A percentile compares a stretch with the other conserved stretches of the same genome.
These are phyloP conservation scores for Bimuria novae-zelandiae DNA, from an alignment of 2,329 filamentous ascomycete species.

Conservation along the genomic window DNA sequence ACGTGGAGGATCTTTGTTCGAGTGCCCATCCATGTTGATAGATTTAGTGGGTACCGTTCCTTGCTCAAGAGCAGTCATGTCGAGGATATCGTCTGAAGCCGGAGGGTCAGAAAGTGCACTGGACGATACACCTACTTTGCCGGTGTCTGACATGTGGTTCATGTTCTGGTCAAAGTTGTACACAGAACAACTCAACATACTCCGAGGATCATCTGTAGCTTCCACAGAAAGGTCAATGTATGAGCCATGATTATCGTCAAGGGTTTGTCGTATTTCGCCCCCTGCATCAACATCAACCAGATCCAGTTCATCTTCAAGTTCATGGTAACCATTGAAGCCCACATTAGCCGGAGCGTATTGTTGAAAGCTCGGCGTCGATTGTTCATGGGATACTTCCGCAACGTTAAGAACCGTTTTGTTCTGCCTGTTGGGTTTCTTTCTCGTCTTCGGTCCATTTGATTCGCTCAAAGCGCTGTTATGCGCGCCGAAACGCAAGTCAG, in stretches of 20 bases:
- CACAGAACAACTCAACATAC: background rate
- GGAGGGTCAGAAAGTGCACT: conserved; percentile 16
- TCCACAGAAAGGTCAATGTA: conserved; percentile 11
- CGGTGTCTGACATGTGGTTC: background rate
- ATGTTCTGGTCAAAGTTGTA: conserved; percentile 5
- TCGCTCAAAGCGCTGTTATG: background rate
- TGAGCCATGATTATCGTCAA: conserved; percentile 10
- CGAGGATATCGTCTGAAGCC: conserved; percentile 5
- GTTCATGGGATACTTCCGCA: background rate
- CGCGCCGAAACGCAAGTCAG: background rate
- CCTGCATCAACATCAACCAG: conserved; percentile 8
- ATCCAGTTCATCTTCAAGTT: background rate
- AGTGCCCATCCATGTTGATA: background rate
- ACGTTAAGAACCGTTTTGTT: conserved; percentile 17
- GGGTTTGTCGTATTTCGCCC: conserved; percentile 6
- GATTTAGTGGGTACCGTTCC: background rate
- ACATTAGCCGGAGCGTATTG: background rate
- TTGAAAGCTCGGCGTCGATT: background rate
- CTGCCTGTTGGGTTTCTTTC: conserved; percentile 28
- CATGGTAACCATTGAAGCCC: background rate
- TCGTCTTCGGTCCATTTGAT: conserved; percentile 5
- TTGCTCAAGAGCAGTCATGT: background rate
- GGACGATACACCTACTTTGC: conserved; percentile 3
- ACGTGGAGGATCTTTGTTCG: background rate
- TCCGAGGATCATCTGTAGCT: conserved; percentile 20